Evolutionary conservation across 805 yeast genomes (phyloP).

Genomic region (Blastobotrys robertii): DNA sequence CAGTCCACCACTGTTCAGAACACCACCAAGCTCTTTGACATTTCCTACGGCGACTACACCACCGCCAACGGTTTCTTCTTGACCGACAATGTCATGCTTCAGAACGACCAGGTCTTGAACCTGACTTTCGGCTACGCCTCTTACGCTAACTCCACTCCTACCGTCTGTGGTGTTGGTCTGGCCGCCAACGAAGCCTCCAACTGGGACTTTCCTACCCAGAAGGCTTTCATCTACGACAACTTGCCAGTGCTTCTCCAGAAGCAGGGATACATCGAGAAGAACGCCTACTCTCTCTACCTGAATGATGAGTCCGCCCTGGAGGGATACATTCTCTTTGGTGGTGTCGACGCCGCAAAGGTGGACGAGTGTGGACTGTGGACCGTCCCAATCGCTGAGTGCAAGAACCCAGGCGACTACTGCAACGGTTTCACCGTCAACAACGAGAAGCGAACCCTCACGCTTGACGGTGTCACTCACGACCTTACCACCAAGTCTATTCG

Average conservation of each 20-base stretch:
- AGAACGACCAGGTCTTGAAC: slow-evolving; percentile 37
- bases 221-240: slow-evolving; percentile 13
- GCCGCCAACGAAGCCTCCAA: slow-evolving; percentile 25
- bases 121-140: slow-evolving; percentile 71
- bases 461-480: slow-evolving; percentile 1
- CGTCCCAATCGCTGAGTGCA: slow-evolving; percentile 9
- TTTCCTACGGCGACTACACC: slow-evolving; percentile 34
- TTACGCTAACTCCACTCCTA: slow-evolving; percentile 50
- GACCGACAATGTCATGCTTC: slow-evolving; percentile 47
- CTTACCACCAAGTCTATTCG: no score
- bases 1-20: slow-evolving; percentile 20
- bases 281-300: slow-evolving; percentile 39
- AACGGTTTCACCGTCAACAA: slow-evolving; percentile 15
- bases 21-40: slow-evolving; percentile 16
- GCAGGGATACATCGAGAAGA: slow-evolving; percentile 32
- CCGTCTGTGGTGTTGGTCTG: slow-evolving; percentile 36
- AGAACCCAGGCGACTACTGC: neutral
- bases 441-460: neutral
- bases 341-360: slow-evolving; percentile 27
- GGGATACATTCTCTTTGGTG: slow-evolving; percentile 37
- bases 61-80: slow-evolving; percentile 52
- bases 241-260: slow-evolving; percentile 27
- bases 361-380: slow-evolving; percentile 30
- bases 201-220: slow-evolving; percentile 13
- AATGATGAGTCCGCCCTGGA: slow-evolving; percentile 25